Conservation (phyloP, 257 asterid genomes). For the Parsonsia alboflavescens region DNA sequence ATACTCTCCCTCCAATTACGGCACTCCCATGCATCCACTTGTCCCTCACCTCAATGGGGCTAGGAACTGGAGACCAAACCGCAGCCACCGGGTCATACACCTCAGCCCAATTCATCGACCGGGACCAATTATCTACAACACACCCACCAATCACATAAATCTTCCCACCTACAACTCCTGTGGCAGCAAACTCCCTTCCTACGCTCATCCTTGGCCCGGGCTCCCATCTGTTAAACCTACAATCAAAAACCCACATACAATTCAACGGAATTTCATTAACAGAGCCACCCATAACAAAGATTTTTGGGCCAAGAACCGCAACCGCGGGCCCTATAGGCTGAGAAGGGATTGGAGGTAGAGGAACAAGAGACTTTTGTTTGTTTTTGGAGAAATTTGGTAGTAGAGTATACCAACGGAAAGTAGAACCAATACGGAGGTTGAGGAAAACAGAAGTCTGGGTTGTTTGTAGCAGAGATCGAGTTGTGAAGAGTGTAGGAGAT, state of each 20-base stretch:
- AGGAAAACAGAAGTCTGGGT: slow-evolving; percentile 57
- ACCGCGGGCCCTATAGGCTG: slow-evolving; percentile 65
- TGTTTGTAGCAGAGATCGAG: slow-evolving; percentile 51
- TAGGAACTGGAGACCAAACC: slow-evolving; percentile 52
- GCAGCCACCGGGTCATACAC: slow-evolving; percentile 51
- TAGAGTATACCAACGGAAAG: slow-evolving; percentile 61
- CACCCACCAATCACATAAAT: slow-evolving; percentile 89
- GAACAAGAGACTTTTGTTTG: slow-evolving; percentile 22
- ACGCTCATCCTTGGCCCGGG: slow-evolving; percentile 63
- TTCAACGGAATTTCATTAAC: slow-evolving; percentile 53
- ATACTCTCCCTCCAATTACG: slow-evolving; percentile 49
- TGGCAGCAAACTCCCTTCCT: slow-evolving; percentile 72
- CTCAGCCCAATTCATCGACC: slow-evolving; percentile 85
- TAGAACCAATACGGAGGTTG: slow-evolving; percentile 45
- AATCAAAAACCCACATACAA: slow-evolving; percentile 63
- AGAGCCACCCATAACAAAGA: slow-evolving; percentile 81
- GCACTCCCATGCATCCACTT: slow-evolving; percentile 98
- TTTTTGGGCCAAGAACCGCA: slow-evolving; percentile 47
- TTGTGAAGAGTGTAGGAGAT: slow-evolving; percentile 50
- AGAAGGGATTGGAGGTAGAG: slow-evolving; percentile 52
- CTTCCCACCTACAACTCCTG: slow-evolving; percentile 56
- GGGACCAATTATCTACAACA: slow-evolving; percentile 65
- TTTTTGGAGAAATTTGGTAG: slow-evolving; percentile 21
- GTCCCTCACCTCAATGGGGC: slow-evolving; percentile 70
- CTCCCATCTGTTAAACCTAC: slow-evolving; percentile 69